Evolutionary conservation across 2,329 filamentous ascomycete genomes (phyloP).

Genomic region (Hymenoscyphus infarciens): DNA sequence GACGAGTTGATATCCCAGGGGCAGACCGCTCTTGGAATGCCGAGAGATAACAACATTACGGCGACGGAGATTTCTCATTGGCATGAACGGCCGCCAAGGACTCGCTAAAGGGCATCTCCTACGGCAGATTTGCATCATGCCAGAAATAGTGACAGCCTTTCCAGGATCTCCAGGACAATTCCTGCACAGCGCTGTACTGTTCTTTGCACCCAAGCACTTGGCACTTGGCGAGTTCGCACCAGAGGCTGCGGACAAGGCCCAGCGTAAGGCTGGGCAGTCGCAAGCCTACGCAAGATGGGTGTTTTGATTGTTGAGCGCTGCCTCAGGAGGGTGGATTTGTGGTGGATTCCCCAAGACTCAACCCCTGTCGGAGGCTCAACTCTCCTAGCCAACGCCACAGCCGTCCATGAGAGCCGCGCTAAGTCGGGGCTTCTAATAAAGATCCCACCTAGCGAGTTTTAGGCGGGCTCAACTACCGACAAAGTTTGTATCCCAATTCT

Average conservation of each 20-base stretch:
- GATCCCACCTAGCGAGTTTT: conserved; percentile 9
- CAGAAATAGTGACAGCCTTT: conserved; percentile 7
- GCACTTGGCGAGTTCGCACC: background rate
- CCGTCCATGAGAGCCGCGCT: background rate
- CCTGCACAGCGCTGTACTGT: conserved; percentile 4
- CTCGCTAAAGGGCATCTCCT: conserved; percentile 6
- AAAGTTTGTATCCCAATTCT: background rate
- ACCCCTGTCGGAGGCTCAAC: background rate
- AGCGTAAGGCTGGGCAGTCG: conserved; percentile 10
- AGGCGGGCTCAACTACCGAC: conserved; percentile 4
- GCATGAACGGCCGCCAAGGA: conserved; percentile 13
- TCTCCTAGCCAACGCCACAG: conserved; percentile 1
- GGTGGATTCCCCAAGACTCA: conserved; percentile 4
- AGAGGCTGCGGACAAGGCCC: background rate
- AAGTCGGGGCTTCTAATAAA: conserved; percentile 8
- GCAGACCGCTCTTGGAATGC: conserved; percentile 13
- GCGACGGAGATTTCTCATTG: conserved; percentile 16
- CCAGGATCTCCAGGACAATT: conserved; percentile 3
- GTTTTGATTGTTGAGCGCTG: conserved; percentile 6
- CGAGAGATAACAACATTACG: conserved; percentile 20
- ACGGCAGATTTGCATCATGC: conserved; percentile 9
- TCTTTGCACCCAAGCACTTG: background rate
- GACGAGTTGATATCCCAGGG: conserved; percentile 15
- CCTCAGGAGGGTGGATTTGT: conserved; percentile 5
- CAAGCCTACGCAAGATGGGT: background rate